A percentile compares a stretch with the other conserved stretches of the same genome.
Evolutionary conservation across 169 alveolate species (phyloP).

Genomic region (Cryptosporidium sp.): DNA sequence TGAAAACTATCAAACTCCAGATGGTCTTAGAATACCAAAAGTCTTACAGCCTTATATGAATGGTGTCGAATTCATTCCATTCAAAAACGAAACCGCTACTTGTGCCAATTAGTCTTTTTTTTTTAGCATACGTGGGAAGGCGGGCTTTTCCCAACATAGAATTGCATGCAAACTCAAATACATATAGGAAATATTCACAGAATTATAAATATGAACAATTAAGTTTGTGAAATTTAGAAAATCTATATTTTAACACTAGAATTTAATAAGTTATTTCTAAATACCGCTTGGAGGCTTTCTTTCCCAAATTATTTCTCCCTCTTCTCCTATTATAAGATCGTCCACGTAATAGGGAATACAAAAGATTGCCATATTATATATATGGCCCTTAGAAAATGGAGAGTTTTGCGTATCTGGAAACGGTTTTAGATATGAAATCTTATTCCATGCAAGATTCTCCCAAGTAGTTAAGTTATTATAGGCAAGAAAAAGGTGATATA

Average conservation of each 20-base stretch:
- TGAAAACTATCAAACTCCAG: constrained; percentile 94
- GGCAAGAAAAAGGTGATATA: constrained; percentile 76
- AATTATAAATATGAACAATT: neutral
- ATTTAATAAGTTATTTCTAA: neutral
- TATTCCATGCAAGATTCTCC: constrained; percentile 79
- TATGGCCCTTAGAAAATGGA: constrained; percentile 60
- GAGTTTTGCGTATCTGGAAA: constrained; percentile 60
- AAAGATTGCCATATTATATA: constrained; percentile 64
- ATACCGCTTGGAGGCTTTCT: constrained; percentile 9
- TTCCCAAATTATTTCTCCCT: constrained; percentile 73
- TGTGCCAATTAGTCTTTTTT: neutral
- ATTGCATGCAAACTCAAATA: neutral
- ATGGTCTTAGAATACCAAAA: constrained; percentile 94
- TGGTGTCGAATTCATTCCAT: constrained; percentile 91
- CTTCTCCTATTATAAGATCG: constrained; percentile 56
- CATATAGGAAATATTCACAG: neutral
- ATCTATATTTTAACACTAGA: neutral
- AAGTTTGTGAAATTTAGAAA: neutral
- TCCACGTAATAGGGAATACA: constrained; percentile 71
- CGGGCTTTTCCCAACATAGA: neutral
- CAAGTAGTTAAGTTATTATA: constrained; percentile 78
- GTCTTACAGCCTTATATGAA: constrained; percentile 93
- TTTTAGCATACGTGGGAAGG: neutral
- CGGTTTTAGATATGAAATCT: constrained; percentile 77
- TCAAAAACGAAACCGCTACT: neutral